These are phyloP conservation scores for Starmerella cellae DNA, from an alignment of 805 yeast species.

Conservation along the genomic window DNA sequence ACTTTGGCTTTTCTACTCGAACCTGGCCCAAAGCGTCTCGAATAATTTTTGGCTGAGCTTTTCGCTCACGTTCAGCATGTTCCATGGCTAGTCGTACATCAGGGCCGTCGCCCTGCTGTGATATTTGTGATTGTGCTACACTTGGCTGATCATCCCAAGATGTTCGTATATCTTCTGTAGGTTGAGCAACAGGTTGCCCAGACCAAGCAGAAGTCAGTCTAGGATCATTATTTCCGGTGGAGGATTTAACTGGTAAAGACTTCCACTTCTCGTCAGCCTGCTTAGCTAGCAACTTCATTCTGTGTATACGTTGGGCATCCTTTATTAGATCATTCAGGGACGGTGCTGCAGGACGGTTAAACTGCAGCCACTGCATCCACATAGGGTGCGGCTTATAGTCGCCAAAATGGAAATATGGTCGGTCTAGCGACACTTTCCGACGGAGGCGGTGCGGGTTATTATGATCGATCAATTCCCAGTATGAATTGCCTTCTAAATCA, in stretches of 20 bases:
- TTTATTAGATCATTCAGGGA: slow-evolving; percentile 44
- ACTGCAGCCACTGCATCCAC: slow-evolving; percentile 73
- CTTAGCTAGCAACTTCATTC: slow-evolving; percentile 38
- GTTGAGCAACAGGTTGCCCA: slow-evolving; percentile 2
- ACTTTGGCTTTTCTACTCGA: slow-evolving; percentile 1
- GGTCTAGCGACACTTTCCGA: slow-evolving; percentile 37
- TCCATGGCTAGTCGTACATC: slow-evolving; percentile 1
- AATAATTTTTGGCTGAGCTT: slow-evolving; percentile 4
- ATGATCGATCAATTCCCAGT: slow-evolving; percentile 64
- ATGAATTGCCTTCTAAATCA: slow-evolving; percentile 72
- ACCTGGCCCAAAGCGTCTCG: slow-evolving; percentile 11
- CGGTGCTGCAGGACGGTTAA: slow-evolving; percentile 49
- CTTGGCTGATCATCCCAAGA: not conserved
- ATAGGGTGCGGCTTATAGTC: slow-evolving; percentile 33
- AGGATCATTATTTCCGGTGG: slow-evolving; percentile 8
- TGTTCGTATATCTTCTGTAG: not conserved
- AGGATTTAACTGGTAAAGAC: slow-evolving; percentile 24
- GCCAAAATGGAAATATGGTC: slow-evolving; percentile 28
- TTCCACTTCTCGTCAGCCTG: slow-evolving; percentile 32
- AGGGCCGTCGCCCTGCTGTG: not conserved
- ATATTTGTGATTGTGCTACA: too few species aligned
- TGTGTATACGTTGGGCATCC: slow-evolving; percentile 45
- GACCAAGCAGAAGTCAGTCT: slow-evolving; percentile 19
- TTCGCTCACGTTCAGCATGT: slow-evolving; percentile 4
- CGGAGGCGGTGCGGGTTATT: slow-evolving; percentile 40